Base-by-base conservation (phyloP, 495 filamentous ascomycete genomes). In the Daldinia caldariorum region DNA sequence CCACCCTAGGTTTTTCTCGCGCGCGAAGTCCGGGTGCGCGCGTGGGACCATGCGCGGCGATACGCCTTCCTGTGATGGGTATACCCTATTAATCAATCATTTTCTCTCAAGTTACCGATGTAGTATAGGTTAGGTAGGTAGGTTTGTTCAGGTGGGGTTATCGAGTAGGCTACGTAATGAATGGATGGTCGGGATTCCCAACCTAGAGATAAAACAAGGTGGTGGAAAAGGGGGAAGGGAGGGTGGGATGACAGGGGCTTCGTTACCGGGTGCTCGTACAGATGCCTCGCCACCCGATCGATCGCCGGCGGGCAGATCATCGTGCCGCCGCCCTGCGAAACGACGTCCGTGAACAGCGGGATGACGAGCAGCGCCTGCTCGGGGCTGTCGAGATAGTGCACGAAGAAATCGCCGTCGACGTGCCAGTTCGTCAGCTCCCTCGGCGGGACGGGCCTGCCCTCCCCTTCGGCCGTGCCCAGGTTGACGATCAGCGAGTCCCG, bases 351-450 rank as follows among this genome's bases (percentile, higher is more conserved):
- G 78, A 90, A 92, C 18, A 92, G 69, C 3, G 90, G 90, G 51
- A 89, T 91, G 16, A 92, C 88, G 0, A 93, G 80, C 50, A 92
- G 76, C 0, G 82, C 90, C 76, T 93, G 90, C 78, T 92, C 90
- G 0, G 87, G 87, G 50, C 86, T 89, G 77, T 92, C 90, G 14
- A 93, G 82, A 70, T 88, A 92, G 79, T 92, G 90, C 13, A 89
- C 82, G 78, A 92, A 92, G 77, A 91, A 92, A 70, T 92, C 90
- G 0, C 90, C 90, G 77, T 92, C 90, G 22, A 91, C 89, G 76
- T 93, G 91, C 90, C 90, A 93, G 7, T 80, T 81, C 20, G 77
- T 66, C n/a, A 92, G 78, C 6, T 87, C 83, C 67, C 80, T 67
- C 51, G 87, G 80, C 61, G 75, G 72, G 32, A 83, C 78, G 38